Percentiles rank a stretch among this genome's conserved stretches.
Conservation (phyloP, 768 basidiomycete species). For the Scleroderma citrinum region DNA sequence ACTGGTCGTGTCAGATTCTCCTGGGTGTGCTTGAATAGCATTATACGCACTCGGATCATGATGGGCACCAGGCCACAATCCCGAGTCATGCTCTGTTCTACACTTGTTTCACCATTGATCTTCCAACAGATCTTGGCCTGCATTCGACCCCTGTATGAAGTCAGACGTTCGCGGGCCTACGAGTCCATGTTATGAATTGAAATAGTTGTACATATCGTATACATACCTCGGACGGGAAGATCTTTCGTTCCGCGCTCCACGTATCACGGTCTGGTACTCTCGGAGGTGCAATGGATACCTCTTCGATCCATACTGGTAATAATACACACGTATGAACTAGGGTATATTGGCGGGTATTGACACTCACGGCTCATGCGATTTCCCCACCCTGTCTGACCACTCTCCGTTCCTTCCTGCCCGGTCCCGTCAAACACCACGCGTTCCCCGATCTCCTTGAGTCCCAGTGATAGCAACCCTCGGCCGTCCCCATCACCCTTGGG, state of each 20-base stretch:
- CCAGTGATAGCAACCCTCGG: constrained; percentile 71
- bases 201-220: background rate
- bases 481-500: constrained; percentile 71
- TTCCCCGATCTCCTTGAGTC: constrained; percentile 77
- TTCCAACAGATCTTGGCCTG: constrained; percentile 82
- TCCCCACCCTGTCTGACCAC: constrained; percentile 58
- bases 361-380: constrained; percentile 80
- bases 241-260: constrained; percentile 62
- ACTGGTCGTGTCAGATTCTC: constrained; percentile 40
- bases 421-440: constrained; percentile 90
- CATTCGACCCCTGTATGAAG: constrained; percentile 90
- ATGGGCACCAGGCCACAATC: constrained; percentile 93
- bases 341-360: constrained; percentile 2
- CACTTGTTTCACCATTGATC: constrained; percentile 58
- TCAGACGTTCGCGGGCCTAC: constrained; percentile 88
- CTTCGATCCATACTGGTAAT: constrained; percentile 83
- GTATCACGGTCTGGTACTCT: constrained; percentile 83
- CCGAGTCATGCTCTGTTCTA: constrained; percentile 58
- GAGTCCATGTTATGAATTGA: background rate
- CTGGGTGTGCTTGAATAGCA: background rate
- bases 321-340: constrained; percentile 4
- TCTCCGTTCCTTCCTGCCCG: constrained; percentile 45
- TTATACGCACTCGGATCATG: constrained; percentile 83
- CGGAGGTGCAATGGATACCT: constrained; percentile 76
- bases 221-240: constrained; percentile 85